A percentile compares a stretch with the other conserved stretches of the same genome.
Conservation (phyloP, 305 asterid genomes). For the Withania somnifera region DNA sequence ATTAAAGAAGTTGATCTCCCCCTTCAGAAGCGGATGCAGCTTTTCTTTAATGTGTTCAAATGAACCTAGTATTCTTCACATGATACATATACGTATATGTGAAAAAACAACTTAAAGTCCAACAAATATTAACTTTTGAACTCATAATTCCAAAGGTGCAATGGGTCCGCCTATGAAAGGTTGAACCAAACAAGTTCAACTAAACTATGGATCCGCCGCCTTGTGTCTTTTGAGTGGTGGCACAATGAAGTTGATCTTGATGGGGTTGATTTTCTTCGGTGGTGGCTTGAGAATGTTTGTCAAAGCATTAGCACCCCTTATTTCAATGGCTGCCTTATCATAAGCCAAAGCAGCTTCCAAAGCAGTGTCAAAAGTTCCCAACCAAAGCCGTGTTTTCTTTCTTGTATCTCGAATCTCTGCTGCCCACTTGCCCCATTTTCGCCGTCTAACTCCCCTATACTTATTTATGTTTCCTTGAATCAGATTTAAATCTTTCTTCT, state of each 20-base stretch:
- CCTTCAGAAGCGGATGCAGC: background rate
- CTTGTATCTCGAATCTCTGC: conserved; percentile 48
- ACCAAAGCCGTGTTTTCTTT: conserved; percentile 33
- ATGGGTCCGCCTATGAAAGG: background rate
- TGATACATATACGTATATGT: background rate
- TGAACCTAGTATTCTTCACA: conserved; percentile 4
- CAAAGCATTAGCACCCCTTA: conserved; percentile 45
- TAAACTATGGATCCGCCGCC: background rate
- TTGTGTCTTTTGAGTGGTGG: background rate
- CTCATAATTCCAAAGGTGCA: background rate
- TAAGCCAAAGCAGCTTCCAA: conserved; percentile 49
- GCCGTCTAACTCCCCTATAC: conserved; percentile 40
- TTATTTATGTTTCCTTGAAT: conserved; percentile 22
- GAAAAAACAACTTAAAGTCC: background rate
- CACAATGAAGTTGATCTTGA: background rate
- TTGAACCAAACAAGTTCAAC: background rate
- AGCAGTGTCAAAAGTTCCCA: conserved; percentile 43
- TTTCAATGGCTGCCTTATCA: conserved; percentile 22
- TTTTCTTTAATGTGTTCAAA: background rate
- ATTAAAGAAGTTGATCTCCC: background rate
- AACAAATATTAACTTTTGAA: background rate
- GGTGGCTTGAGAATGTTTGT: conserved; percentile 48
- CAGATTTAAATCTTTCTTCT: background rate
- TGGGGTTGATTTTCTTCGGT: background rate
- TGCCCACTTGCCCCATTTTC: conserved; percentile 62